Conservation (phyloP, 2,329 filamentous ascomycete species). For the Passalora sequoiae region DNA sequence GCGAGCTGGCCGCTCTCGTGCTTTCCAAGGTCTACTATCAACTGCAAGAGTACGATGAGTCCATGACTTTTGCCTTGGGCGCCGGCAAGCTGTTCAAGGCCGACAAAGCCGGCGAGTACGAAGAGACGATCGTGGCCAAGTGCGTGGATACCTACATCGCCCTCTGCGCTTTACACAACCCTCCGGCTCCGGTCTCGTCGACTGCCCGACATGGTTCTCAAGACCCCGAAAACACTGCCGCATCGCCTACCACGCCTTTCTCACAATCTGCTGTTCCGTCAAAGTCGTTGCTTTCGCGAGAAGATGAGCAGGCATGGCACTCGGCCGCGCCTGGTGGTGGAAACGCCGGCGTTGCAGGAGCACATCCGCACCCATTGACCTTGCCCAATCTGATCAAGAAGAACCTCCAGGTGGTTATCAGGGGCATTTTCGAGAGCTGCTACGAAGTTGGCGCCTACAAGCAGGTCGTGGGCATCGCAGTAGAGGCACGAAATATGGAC, state of each 20-base stretch:
- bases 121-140: conserved; percentile 97
- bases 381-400: conserved; percentile 69
- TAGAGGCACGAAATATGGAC: conserved; percentile 88
- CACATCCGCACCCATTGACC: conserved; percentile 57
- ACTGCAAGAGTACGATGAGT: conserved; percentile 97
- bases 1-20: conserved; percentile 87
- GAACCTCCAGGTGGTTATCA: conserved; percentile 76
- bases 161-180: conserved; percentile 59
- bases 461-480: conserved; percentile 93
- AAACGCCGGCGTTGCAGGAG: conserved; percentile 49
- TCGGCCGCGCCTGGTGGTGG: conserved; percentile 52
- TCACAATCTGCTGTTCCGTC: conserved; percentile 89
- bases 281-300: conserved; percentile 88
- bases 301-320: conserved; percentile 60
- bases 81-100: conserved; percentile 94
- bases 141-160: conserved; percentile 97
- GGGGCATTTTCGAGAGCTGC: conserved; percentile 86
- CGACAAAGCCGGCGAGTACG: conserved; percentile 85
- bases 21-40: conserved; percentile 99
- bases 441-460: conserved; percentile 80
- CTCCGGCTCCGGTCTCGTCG: conserved; percentile 36
- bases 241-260: conserved; percentile 88
- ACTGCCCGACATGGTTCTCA: conserved; percentile 53
- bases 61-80: conserved; percentile 94
- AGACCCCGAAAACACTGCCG: conserved; percentile 50